phyloP scores from a whole-genome alignment of 805 yeast species.

The Schwanniomyces pseudopolymorphus region DNA sequence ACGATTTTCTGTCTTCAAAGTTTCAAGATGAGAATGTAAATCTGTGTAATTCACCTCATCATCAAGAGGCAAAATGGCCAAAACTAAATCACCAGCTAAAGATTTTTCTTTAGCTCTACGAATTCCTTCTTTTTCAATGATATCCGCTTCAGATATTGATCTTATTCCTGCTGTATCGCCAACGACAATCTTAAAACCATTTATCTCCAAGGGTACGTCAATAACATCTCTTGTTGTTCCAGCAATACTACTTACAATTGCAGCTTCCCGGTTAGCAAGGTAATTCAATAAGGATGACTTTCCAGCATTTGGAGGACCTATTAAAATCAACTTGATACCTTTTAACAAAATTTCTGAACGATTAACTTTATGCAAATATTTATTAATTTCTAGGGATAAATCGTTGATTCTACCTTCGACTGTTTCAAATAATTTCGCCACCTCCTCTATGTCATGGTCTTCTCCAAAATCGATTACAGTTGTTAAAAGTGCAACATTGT shows the following conservation, averaged over 20 bases:
- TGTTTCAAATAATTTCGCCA: constrained; percentile 48
- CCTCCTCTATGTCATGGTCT: constrained; percentile 79
- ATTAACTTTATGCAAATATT: constrained; percentile 46
- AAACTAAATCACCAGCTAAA: constrained; percentile 59
- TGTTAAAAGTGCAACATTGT: constrained; percentile 70
- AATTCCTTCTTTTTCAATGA: constrained; percentile 79
- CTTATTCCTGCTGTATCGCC: constrained; percentile 96
- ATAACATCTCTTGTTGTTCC: constrained; percentile 93
- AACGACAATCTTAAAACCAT: constrained; percentile 78
- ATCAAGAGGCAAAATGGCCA: constrained; percentile 64
- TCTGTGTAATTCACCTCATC: constrained; percentile 27
- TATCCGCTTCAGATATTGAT: constrained; percentile 43
- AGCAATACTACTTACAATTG: constrained; percentile 86
- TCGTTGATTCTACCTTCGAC: constrained; percentile 45
- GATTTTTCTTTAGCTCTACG: constrained; percentile 67
- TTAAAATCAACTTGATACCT: constrained; percentile 70
- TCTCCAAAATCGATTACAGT: constrained; percentile 95
- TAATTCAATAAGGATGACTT: constrained; percentile 82
- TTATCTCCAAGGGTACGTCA: constrained; percentile 76
- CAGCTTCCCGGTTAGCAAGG: constrained; percentile 77
- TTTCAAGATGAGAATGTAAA: constrained; percentile 37
- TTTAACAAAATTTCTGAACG: constrained; percentile 61
- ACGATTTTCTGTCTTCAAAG: constrained; percentile 25
- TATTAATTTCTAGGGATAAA: constrained; percentile 46
- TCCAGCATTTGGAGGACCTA: constrained; percentile 97